Evolutionary conservation across 1,284 basidiomycete species (phyloP).

Genomic region (Cyathus olla): DNA sequence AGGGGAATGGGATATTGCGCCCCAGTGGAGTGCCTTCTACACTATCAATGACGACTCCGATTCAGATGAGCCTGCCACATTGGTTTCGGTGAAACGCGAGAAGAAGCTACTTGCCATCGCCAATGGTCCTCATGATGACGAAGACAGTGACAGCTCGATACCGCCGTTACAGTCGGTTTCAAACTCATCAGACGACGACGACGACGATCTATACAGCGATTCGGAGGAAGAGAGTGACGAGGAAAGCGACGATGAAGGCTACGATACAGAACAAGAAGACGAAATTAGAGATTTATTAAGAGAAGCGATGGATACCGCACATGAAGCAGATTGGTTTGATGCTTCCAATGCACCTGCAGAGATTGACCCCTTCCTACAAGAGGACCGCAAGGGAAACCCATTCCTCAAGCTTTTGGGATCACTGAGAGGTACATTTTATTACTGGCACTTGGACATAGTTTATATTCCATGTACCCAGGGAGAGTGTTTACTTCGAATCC

Average conservation of each 20-base stretch:
- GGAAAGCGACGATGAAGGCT: conserved; percentile 55
- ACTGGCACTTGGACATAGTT: too few relatives aligned
- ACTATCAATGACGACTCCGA: conserved; percentile 42
- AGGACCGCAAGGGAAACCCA: conserved; percentile 74
- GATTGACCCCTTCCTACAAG: conserved; percentile 48
- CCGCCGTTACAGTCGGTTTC: conserved; percentile 73
- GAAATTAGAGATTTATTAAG: conserved; percentile 66
- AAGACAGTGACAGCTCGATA: conserved; percentile 61
- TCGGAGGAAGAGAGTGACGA: conserved; percentile 47
- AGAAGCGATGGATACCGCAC: conserved; percentile 77
- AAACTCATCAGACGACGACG: conserved; percentile 59
- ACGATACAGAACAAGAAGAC: conserved; percentile 78
- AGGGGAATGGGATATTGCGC: conserved; percentile 60
- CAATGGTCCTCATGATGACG: conserved; percentile 37
- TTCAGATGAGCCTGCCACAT: conserved; percentile 29
- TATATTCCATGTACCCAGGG: conserved; percentile 51
- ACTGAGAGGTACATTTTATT: conserved; percentile 63
- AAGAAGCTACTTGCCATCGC: conserved; percentile 64
- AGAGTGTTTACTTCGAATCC: conserved; percentile 77
- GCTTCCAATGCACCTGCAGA: conserved; percentile 51
- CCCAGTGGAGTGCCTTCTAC: conserved; percentile 69
- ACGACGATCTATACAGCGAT: conserved; percentile 47
- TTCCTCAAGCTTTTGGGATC: conserved; percentile 80
- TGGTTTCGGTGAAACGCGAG: conserved; percentile 35
- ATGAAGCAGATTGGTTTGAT: conserved; percentile 68